Conservation (phyloP, 164 flowering plant species). For the Vitis labrusca region DNA sequence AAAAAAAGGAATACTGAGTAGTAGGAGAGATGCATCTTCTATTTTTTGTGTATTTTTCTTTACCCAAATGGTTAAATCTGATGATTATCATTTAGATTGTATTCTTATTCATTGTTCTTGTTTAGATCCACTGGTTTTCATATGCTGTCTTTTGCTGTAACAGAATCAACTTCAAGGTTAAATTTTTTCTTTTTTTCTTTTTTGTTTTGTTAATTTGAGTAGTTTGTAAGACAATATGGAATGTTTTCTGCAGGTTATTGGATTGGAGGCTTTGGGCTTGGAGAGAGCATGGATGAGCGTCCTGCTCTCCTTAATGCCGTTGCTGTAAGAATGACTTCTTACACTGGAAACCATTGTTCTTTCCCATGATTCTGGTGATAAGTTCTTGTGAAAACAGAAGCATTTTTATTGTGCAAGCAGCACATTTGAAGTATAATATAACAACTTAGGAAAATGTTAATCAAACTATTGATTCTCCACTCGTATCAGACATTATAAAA, state of each 20-base stretch:
- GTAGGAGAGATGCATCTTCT: too few species aligned
- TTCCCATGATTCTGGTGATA: not conserved
- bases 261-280: conserved; percentile 95
- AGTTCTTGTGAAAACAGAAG: not conserved
- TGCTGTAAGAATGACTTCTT: conserved; percentile 38
- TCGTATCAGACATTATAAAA: too few species aligned
- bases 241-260: conserved; percentile 59
- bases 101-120: not conserved
- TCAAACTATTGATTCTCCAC: not conserved
- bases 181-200: not conserved
- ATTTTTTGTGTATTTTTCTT: too few species aligned
- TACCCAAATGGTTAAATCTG: not conserved
- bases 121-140: not conserved
- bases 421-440: not conserved
- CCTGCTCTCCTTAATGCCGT: conserved; percentile 65
- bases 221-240: not conserved
- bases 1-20: too few species aligned
- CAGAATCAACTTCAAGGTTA: not conserved
- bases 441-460: not conserved
- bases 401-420: not conserved
- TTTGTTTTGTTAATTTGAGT: not conserved
- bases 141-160: not conserved
- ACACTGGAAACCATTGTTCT: not conserved
- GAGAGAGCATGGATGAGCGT: conserved; percentile 79
- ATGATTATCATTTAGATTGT: not conserved